Evolutionary conservation across 352 stramenopile species (phyloP), one percentile per base, ranked within the genome.

Genomic region (Blastocystis sp.): DNA sequence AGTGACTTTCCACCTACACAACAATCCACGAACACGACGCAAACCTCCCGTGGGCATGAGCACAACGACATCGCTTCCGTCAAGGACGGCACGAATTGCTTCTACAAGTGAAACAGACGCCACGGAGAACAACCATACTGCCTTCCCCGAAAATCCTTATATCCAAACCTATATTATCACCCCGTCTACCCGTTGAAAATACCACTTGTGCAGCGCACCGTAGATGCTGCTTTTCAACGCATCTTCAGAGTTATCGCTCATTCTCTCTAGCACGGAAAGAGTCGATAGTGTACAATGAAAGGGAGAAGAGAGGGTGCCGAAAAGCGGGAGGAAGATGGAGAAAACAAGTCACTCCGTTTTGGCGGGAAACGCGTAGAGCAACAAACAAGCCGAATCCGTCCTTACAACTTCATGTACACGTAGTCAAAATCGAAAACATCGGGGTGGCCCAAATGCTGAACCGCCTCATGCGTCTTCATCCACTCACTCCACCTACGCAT

Each of bases 401-500:
- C 33, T 13, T 29, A 37, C 24, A 80, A 33, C 26, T 80, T 45
- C 16, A 41, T 62, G 35, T 80, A 80, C 39, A 80, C 77, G 63
- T 88, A 90, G 33, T 61, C 66, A 41, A 90, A 90, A 41, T 90
- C 51, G 61, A 90, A 90, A 19, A 55, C 31, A 41, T 90, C 81
- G 29, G 67, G 67, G 45, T 85, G 55, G 39, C 81, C 81, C 10
- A 82, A 13, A 41, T 90, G 81, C 29, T 71, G 39, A 9, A 70
- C 60, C 26, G 66, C 65, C 29, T 80, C 70, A 26, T 90, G 79
- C 12, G 60, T 79, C 3, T 90, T 80, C 19, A 91, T 94, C 93
- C 93, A 95, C 78, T 93, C 91, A 33, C 69, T 80, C 69, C 69
- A 80, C 33, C 66, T 77, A 77, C 33, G 21, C 66, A 16, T 77